Evolutionary conservation across 768 basidiomycete species (phyloP).

Genomic region (Macrolepiota dolichaula): DNA sequence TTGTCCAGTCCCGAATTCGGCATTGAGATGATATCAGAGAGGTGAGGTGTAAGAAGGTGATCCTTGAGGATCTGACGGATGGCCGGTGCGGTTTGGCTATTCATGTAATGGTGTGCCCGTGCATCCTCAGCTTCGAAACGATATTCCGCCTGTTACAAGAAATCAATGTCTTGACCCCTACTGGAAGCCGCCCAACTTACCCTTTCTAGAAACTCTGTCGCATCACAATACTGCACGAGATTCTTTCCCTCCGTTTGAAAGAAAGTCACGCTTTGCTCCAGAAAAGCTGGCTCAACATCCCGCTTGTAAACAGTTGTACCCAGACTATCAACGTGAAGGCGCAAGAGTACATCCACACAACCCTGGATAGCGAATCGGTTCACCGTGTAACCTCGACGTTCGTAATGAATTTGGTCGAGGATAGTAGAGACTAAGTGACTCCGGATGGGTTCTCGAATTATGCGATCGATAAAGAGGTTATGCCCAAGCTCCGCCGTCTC

Average conservation of each 20-base stretch:
- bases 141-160: constrained; percentile 59
- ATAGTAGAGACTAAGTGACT: constrained; percentile 80
- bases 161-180: constrained; percentile 7
- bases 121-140: constrained; percentile 82
- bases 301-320: constrained; percentile 70
- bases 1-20: constrained; percentile 80
- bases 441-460: constrained; percentile 79
- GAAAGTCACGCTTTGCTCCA: constrained; percentile 74
- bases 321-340: constrained; percentile 51
- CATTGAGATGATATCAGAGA: constrained; percentile 73
- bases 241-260: constrained; percentile 73
- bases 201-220: constrained; percentile 74
- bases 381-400: constrained; percentile 88
- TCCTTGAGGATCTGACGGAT: constrained; percentile 76
- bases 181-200: constrained; percentile 40
- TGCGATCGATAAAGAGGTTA: constrained; percentile 76
- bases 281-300: constrained; percentile 79
- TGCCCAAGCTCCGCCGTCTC: constrained; percentile 81
- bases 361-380: constrained; percentile 89
- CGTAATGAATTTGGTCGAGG: constrained; percentile 82
- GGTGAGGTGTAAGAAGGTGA: constrained; percentile 73
- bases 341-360: constrained; percentile 80
- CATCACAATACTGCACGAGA: constrained; percentile 72
- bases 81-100: constrained; percentile 64
- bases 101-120: constrained; percentile 83